Conservation (phyloP, 1,284 basidiomycete genomes). For the Leccinum fuscescens region DNA sequence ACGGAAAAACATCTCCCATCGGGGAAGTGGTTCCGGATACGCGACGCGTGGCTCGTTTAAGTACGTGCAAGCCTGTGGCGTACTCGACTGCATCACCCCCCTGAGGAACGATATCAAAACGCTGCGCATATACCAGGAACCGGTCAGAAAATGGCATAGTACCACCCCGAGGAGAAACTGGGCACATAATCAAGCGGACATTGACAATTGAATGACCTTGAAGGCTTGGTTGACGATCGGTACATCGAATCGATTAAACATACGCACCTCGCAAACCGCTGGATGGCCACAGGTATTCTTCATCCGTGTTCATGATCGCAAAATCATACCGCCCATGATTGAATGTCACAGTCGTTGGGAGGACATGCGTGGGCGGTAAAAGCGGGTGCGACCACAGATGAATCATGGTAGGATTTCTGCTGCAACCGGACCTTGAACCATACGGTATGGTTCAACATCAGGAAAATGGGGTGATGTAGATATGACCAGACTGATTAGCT, state of each 20-base stretch:
- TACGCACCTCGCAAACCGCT: slow-evolving; percentile 28
- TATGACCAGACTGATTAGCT: too few relatives aligned
- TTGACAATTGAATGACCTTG: slow-evolving; percentile 27
- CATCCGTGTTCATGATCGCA: slow-evolving; percentile 24
- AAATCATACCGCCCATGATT: slow-evolving; percentile 24
- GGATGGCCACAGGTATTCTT: slow-evolving; percentile 19
- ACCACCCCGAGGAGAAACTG: too few relatives aligned
- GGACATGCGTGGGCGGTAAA: background rate
- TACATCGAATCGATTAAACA: background rate
- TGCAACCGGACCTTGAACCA: slow-evolving; percentile 10
- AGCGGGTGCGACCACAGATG: background rate
- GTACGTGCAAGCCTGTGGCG: slow-evolving; percentile 1
- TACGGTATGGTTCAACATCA: too few relatives aligned
- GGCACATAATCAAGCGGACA: slow-evolving; percentile 27
- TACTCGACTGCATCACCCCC: background rate
- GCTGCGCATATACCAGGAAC: slow-evolving; percentile 14
- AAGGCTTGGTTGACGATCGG: background rate
- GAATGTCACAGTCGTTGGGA: slow-evolving; percentile 7
- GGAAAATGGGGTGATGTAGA: too few relatives aligned
- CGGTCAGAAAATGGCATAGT: background rate
- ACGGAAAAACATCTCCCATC: slow-evolving; percentile 20
- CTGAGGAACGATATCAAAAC: slow-evolving; percentile 24
- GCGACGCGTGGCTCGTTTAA: slow-evolving; percentile 22
- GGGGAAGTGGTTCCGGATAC: slow-evolving; percentile 9
- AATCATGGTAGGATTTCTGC: slow-evolving; percentile 4